These are phyloP conservation scores for Gloeophyllum trabeum DNA, from an alignment of 768 basidiomycete genomes.

Conservation along the genomic window DNA sequence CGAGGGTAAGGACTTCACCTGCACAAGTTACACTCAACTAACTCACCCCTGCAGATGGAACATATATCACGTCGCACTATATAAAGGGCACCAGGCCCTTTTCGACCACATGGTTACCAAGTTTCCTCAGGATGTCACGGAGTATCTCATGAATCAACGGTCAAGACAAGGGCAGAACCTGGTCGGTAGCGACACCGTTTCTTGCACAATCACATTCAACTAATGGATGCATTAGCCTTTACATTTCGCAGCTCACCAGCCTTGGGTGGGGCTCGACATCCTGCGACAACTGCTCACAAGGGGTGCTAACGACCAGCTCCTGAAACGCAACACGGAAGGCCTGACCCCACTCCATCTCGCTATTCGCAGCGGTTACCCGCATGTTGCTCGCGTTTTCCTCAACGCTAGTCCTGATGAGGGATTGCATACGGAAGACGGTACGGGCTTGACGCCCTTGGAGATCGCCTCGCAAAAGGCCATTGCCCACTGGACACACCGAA, in stretches of 20 bases:
- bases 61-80: constrained; percentile 38
- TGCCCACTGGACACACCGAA: not conserved
- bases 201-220: too few species aligned
- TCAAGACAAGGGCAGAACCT: constrained; percentile 35
- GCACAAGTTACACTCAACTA: not conserved
- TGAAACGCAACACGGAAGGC: constrained; percentile 34
- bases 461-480: not conserved
- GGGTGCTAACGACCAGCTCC: too few species aligned
- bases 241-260: constrained; percentile 42
- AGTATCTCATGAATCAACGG: constrained; percentile 30
- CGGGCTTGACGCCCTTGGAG: not conserved
- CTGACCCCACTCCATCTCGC: constrained; percentile 43
- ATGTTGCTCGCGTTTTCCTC: constrained; percentile 28
- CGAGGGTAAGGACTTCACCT: constrained; percentile 26
- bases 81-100: constrained; percentile 13
- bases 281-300: too few species aligned
- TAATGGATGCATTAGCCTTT: constrained; percentile 41
- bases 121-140: constrained; percentile 37
- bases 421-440: not conserved
- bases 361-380: constrained; percentile 18
- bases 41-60: constrained; percentile 31
- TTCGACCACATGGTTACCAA: constrained; percentile 34
- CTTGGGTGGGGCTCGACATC: too few species aligned
- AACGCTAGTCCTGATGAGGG: constrained; percentile 24
- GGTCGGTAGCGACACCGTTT: constrained; percentile 9